These are phyloP conservation scores for Cladochytrium tenue DNA, from an alignment of 371 early-diverging fungal genomes.

Conservation along the genomic window DNA sequence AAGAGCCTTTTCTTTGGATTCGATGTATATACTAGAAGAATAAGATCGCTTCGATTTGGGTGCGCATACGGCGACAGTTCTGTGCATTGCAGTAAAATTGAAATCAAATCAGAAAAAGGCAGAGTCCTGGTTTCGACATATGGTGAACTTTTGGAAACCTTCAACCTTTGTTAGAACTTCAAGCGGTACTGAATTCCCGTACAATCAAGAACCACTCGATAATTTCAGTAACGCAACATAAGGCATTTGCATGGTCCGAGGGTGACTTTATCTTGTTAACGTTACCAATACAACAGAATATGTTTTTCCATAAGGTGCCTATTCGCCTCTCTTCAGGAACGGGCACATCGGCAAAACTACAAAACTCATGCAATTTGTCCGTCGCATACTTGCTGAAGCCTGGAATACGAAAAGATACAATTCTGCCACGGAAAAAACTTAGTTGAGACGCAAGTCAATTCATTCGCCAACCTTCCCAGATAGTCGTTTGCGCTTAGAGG, in stretches of 20 bases:
- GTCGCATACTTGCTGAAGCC: too few relatives aligned
- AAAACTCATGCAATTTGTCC: too few relatives aligned
- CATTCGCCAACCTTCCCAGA: too few relatives aligned
- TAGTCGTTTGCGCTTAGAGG: too few relatives aligned
- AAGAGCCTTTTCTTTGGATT: too few relatives aligned
- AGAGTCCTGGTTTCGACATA: conserved; percentile 56
- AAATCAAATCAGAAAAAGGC: conserved; percentile 63
- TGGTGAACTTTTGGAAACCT: conserved; percentile 62
- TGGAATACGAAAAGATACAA: too few relatives aligned
- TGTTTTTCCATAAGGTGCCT: conserved; percentile 76
- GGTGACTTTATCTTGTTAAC: conserved; percentile 65
- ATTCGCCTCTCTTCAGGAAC: too few relatives aligned
- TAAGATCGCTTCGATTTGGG: too few relatives aligned
- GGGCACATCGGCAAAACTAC: too few relatives aligned
- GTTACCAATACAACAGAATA: conserved; percentile 71
- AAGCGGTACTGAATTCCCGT: neutral
- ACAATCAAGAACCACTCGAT: conserved; percentile 64
- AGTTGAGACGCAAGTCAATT: too few relatives aligned
- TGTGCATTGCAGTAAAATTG: conserved; percentile 70
- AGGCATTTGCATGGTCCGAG: conserved; percentile 68
- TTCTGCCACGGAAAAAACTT: too few relatives aligned
- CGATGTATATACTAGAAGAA: too few relatives aligned
- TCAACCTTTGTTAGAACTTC: neutral
- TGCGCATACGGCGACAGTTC: conserved; percentile 49
- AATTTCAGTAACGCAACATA: conserved; percentile 67